phyloP scores from a whole-genome alignment of 441 rosid genomes.

The Capsella rubella region DNA sequence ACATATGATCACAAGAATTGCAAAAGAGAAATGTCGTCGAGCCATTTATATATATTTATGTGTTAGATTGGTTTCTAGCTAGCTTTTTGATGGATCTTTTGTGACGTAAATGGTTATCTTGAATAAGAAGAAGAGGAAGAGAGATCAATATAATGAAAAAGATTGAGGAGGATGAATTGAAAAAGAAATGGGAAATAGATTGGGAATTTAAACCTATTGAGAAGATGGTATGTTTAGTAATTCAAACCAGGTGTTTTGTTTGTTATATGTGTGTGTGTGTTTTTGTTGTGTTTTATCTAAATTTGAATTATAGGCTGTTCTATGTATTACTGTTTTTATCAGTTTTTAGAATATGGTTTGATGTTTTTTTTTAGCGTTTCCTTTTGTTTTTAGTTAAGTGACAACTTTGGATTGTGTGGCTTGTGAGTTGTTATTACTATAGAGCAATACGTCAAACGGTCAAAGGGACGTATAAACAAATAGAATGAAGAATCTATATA shows the following conservation, averaged over 20 bases:
- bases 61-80: neutral
- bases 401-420: neutral
- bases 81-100: neutral
- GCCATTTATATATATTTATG: constrained; percentile 15
- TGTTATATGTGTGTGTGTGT: too few relatives aligned
- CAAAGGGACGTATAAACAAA: too few relatives aligned
- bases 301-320: neutral
- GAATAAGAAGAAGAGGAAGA: too few relatives aligned
- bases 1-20: constrained; percentile 14
- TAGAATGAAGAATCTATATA: too few relatives aligned
- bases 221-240: constrained; percentile 15
- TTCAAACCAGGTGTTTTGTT: neutral
- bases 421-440: neutral
- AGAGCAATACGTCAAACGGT: too few relatives aligned
- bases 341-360: constrained; percentile 2
- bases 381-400: neutral
- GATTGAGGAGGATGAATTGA: neutral
- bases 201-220: constrained; percentile 11
- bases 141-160: neutral
- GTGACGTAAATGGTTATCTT: neutral
- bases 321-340: neutral
- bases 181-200: neutral
- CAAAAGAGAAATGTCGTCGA: neutral
- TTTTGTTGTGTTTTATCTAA: neutral
- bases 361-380: neutral